These are phyloP conservation scores for Terfezia claveryi DNA, from an alignment of 495 filamentous ascomycete genomes.

Conservation along the genomic window DNA sequence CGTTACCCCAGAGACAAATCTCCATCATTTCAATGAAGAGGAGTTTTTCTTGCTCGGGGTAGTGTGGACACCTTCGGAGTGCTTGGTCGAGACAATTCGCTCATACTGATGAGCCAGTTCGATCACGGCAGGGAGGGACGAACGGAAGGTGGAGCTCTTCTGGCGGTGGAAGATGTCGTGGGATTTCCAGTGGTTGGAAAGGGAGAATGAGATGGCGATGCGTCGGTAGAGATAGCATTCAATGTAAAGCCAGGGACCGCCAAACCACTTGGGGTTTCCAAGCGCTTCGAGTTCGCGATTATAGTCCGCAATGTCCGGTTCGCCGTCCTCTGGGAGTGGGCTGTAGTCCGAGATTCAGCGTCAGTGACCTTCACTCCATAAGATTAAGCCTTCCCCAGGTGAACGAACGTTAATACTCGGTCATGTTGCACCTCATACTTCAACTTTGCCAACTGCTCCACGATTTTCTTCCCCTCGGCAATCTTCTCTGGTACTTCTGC, in stretches of 20 bases:
- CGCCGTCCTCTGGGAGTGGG: constrained; percentile 61
- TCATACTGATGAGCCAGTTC: constrained; percentile 64
- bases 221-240: constrained; percentile 83
- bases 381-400: background rate
- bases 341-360: constrained; percentile 21
- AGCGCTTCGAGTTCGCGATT: constrained; percentile 64
- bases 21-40: constrained; percentile 88
- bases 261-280: constrained; percentile 57
- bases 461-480: constrained; percentile 67
- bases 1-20: constrained; percentile 95
- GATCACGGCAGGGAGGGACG: constrained; percentile 73
- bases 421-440: constrained; percentile 96
- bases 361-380: no score
- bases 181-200: constrained; percentile 64
- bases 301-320: constrained; percentile 55
- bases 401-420: constrained; percentile 49
- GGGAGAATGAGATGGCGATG: constrained; percentile 49
- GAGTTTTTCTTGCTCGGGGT: constrained; percentile 38
- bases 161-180: constrained; percentile 85
- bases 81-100: constrained; percentile 25
- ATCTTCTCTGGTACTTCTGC: constrained; percentile 38
- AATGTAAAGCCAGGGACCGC: constrained; percentile 64
- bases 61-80: constrained; percentile 26
- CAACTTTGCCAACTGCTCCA: constrained; percentile 54
- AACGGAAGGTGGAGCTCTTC: constrained; percentile 82